Base-by-base conservation (phyloP, 2,329 filamentous ascomycete species). In the Fusarium caatingaense region DNA sequence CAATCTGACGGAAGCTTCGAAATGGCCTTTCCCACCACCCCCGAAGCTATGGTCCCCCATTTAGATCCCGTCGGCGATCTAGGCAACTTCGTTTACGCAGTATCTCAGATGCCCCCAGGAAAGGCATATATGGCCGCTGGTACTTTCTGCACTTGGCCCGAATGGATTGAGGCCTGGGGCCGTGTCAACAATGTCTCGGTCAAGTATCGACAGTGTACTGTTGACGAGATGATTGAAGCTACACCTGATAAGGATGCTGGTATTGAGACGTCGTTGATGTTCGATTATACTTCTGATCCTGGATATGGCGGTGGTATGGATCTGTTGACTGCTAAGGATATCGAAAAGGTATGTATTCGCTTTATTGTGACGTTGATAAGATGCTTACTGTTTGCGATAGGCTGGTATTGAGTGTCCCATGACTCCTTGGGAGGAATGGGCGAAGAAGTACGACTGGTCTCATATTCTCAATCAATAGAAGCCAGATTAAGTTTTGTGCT, bases 121-220 rank as follows among this genome's bases (percentile, higher is more conserved):
- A 83, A 83, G 48, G 74, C 76, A 2, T 86, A 86, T 70, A 84
- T 87, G 80, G 84, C 84, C 0, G 82, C 77, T 30, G 83, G 84
- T 4, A 80, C 82, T 6, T 79, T 74, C 6, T 83, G 81, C 71
- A 84, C 77, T 30, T 86, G 83, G 83, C 65, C 78, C 6, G 83
- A 86, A 10, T 86, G 79, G 69, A 80, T 84, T 11, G 68, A 77
- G 20, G 74, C 80, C 0, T 86, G 84, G 83, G 78, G 78, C 16
- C 65, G 76, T 8, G 68, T 80, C 5, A 82, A 78, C 3, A 79
- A 79, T 0, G 69, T 78, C 3, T 56, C 75, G 0, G 77, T 78
- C 4, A 72, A 61, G 9, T 86, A 85, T 66, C 77, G 77, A 34
- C 78, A 85, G 63, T 69, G 83, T 13, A 73, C 78, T 0, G 61